Evolutionary conservation across 2,329 filamentous ascomycete species (phyloP).

Genomic region (Fusarium sp.): DNA sequence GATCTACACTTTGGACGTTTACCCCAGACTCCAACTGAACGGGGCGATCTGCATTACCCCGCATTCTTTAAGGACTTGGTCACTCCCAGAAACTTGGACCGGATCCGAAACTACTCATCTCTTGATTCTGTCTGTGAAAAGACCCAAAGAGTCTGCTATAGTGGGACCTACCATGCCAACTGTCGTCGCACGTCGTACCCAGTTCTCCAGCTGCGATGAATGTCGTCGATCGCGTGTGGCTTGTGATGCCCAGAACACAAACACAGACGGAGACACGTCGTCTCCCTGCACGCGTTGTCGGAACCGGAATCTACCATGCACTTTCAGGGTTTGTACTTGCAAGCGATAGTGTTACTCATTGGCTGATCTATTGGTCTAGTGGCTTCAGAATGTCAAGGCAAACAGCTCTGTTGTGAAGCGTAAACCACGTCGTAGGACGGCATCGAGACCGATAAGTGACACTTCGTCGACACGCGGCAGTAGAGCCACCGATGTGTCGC

Average conservation of each 20-base stretch:
- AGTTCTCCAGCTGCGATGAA: conserved; percentile 54
- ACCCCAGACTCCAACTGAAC: conserved; percentile 31
- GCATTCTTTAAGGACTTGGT: conserved; percentile 15
- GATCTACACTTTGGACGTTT: conserved; percentile 1
- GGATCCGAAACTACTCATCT: conserved; percentile 27
- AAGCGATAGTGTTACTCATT: too few species aligned
- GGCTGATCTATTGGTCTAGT: conserved; percentile 27
- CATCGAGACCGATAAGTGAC: conserved; percentile 30
- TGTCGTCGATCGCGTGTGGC: conserved; percentile 52
- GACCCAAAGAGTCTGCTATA: not conserved
- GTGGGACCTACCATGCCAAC: conserved; percentile 32
- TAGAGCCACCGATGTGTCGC: not conserved
- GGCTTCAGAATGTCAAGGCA: conserved; percentile 47
- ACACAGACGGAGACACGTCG: conserved; percentile 72
- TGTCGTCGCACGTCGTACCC: conserved; percentile 50
- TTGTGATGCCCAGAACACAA: conserved; percentile 47
- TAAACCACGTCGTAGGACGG: conserved; percentile 30
- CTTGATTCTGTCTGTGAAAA: not conserved
- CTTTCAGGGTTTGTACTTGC: conserved; percentile 48
- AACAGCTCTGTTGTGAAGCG: conserved; percentile 18
- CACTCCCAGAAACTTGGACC: conserved; percentile 2
- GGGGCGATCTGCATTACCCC: conserved; percentile 40
- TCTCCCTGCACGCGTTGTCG: conserved; percentile 75
- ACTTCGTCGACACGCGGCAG: conserved; percentile 21
- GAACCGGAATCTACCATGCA: conserved; percentile 47